Base-by-base conservation (phyloP, 306 rosid genomes). In the Arachis hypogaea region DNA sequence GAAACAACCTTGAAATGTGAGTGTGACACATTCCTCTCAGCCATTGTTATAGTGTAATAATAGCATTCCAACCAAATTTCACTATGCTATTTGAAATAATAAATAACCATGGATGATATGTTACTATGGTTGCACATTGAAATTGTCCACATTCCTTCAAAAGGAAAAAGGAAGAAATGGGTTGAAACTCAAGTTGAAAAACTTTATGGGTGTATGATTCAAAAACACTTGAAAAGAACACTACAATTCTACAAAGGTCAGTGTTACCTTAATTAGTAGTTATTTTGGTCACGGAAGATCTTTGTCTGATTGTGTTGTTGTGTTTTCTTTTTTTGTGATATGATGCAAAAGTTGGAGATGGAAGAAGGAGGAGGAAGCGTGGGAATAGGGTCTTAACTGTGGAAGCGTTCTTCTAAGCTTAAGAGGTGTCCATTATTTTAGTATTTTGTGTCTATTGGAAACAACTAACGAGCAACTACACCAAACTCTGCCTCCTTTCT, bases 31-130 rank as follows among this genome's bases (percentile, higher is more conserved):
- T 72, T 81, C 66, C 74, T 86, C 63, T 87, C 97, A 3, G 63
- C 77, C 93, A 92, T 92, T 79, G 75, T 59, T 40, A 63, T 58
- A 33, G 38, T 66, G 47, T 59, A 63, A 57, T 41, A 73, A 46
- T 11, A 45, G 10, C 69, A 7, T 44, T 22, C 79, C 77, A 68
- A 68, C 9, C 0, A 49, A 2, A 10, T 80, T 11, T 61, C 50
- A 50, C 33, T 29, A 18, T 6, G 18, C 7, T 62, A 45, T 12
- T 51, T 73, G 62, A 11, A 74, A 62, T 28, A 68, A 45, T 5
- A 11, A 74, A 54, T 28, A 68, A 36, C 7, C 66, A 74, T 56
- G 41, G 62, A 14, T 67, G 43, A 1, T 30, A 43, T 18, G n/a
- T 18, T 44, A 16, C 61, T 5, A 9, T 46, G 51, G 51, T 46